A percentile compares a stretch with the other conserved stretches of the same genome.
phyloP scores from a whole-genome alignment of 2,329 filamentous ascomycete genomes.

The Atkinsonella hypoxylon region DNA sequence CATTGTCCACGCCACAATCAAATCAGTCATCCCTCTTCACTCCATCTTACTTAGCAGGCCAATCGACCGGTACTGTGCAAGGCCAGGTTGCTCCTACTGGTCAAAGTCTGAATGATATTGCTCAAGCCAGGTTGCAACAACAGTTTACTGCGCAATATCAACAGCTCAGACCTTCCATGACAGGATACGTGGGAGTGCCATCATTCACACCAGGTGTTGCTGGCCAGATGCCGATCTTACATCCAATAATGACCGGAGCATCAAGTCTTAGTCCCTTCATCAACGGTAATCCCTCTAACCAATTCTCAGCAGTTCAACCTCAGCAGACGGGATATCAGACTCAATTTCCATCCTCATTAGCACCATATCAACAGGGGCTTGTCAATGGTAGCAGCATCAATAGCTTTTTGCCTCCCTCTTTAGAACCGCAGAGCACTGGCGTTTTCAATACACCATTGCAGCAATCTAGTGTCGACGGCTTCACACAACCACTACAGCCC shows the following conservation, averaged over 20 bases:
- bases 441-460: conserved; percentile 36
- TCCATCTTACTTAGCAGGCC: conserved; percentile 65
- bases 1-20: conserved; percentile 79
- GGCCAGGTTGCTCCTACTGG: conserved; percentile 57
- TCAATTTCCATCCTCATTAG: conserved; percentile 18
- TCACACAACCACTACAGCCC: conserved; percentile 35
- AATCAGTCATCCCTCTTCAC: conserved; percentile 62
- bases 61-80: conserved; percentile 63
- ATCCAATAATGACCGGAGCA: conserved; percentile 38
- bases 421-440: conserved; percentile 49
- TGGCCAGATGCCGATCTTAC: conserved; percentile 25
- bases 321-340: conserved; percentile 53
- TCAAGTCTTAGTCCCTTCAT: conserved; percentile 27
- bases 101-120: conserved; percentile 65
- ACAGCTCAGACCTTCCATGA: conserved; percentile 28
- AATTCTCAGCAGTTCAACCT: conserved; percentile 38
- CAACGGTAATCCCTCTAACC: conserved; percentile 25
- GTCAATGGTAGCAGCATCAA: conserved; percentile 36
- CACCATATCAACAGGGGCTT: conserved; percentile 36
- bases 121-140: conserved; percentile 53
- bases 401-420: conserved; percentile 43
- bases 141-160: conserved; percentile 40
- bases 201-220: conserved; percentile 23
- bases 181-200: conserved; percentile 24
- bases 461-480: conserved; percentile 37